Conservation (phyloP, 2,329 filamentous ascomycete species). For the Didymella segeticola region DNA sequence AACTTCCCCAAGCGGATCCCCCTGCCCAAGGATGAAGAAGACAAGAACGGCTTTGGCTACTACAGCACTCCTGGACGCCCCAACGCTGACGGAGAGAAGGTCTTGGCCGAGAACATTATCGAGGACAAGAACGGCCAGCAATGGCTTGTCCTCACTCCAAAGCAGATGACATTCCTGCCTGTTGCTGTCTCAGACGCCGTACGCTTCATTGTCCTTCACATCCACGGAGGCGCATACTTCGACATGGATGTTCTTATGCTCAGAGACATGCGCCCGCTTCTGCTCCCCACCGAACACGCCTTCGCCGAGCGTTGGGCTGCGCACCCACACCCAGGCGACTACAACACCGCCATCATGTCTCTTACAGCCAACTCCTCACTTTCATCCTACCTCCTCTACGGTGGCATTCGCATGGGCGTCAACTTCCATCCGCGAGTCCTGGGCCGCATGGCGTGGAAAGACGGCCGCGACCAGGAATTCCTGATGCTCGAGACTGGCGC, state of each 20-base stretch:
- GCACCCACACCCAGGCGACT: slow-evolving; percentile 61
- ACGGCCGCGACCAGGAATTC: slow-evolving; percentile 60
- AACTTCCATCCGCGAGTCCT: slow-evolving; percentile 64
- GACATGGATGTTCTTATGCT: slow-evolving; percentile 65
- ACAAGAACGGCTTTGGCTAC: slow-evolving; percentile 58
- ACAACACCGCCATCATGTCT: slow-evolving; percentile 65
- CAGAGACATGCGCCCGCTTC: slow-evolving; percentile 61
- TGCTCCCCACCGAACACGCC: slow-evolving; percentile 58
- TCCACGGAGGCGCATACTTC: slow-evolving; percentile 62
- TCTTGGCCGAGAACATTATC: slow-evolving; percentile 60
- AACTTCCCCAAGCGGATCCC: slow-evolving; percentile 61
- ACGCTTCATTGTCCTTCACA: slow-evolving; percentile 62
- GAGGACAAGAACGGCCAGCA: slow-evolving; percentile 58
- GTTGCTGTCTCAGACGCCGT: slow-evolving; percentile 65
- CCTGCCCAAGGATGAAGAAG: slow-evolving; percentile 56
- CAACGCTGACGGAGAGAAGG: slow-evolving; percentile 50
- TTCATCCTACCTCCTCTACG: slow-evolving; percentile 62
- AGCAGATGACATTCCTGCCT: slow-evolving; percentile 65
- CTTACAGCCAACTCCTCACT: slow-evolving; percentile 63
- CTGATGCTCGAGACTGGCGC: slow-evolving; percentile 64
- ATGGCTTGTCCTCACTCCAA: slow-evolving; percentile 61
- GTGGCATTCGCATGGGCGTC: slow-evolving; percentile 64
- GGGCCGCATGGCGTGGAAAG: slow-evolving; percentile 64
- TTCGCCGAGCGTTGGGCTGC: slow-evolving; percentile 65
- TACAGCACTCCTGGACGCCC: slow-evolving; percentile 57